Conservation (phyloP, 345 rosid species). For the Lepidium africanum region DNA sequence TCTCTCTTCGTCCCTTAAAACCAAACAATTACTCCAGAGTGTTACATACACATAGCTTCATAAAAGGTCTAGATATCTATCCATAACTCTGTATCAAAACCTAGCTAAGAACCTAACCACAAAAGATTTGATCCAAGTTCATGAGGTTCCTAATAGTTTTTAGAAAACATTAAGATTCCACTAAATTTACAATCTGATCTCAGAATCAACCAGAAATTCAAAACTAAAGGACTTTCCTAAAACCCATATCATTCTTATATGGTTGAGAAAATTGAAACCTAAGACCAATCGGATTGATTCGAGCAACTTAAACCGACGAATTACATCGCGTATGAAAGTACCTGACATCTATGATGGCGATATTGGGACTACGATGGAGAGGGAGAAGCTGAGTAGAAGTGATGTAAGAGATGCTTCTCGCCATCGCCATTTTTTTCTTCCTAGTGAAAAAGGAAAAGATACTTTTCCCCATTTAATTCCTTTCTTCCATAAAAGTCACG, state of each 20-base stretch:
- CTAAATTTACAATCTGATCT: neutral
- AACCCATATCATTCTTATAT: neutral
- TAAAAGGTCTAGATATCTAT: neutral
- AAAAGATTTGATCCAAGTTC: neutral
- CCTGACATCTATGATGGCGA: slow-evolving; percentile 91
- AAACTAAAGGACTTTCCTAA: neutral
- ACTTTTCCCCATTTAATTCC: slow-evolving; percentile 6
- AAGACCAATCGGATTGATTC: neutral
- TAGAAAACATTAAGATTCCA: neutral
- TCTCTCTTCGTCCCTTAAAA: slow-evolving; percentile 79
- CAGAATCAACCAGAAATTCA: neutral
- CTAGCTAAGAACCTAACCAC: neutral
- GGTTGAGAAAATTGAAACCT: neutral
- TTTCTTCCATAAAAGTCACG: neutral
- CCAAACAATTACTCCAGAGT: neutral
- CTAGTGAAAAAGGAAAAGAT: slow-evolving; percentile 1
- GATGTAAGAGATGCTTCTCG: slow-evolving; percentile 69
- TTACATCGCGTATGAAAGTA: slow-evolving; percentile 6
- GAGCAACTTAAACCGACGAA: neutral
- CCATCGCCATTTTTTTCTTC: slow-evolving; percentile 56
- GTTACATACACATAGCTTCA: neutral
- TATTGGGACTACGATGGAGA: slow-evolving; percentile 51
- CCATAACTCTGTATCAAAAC: neutral
- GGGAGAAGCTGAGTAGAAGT: slow-evolving; percentile 73
- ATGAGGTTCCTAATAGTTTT: neutral